Evolutionary conservation across 2,329 filamentous ascomycete species (phyloP), one percentile per base, ranked within the genome.

Genomic region (Neonectria coccinea): DNA sequence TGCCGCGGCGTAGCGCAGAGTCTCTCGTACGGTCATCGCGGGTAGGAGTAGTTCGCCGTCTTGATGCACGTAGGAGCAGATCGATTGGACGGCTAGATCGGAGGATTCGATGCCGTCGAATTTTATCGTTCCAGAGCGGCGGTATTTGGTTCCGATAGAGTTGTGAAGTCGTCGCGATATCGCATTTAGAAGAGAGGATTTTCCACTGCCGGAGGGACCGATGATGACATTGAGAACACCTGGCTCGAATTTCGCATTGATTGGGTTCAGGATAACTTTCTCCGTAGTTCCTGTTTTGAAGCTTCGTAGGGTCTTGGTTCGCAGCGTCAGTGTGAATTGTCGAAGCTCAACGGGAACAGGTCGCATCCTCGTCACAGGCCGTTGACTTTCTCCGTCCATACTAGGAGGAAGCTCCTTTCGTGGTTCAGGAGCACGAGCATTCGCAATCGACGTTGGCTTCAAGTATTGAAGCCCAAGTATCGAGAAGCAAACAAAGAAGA

Each of bases 131-230:
- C 91, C 91, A 5, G 80, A 82, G 2, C 85, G 79, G 6, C 79
- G 81, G 71, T 93, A 93, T 59, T 82, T 83, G 0, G 88, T 91
- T 3, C 83, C 81, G 6, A 88, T 69, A 2, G 86, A 87, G 58
- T 86, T 86, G 33, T 86, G 86, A 6, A 93, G 79, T 16, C 91
- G 83, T 10, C 87, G 79, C 1, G 91, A 89, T 84, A 93, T 90
- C 2, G 88, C 85, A 72, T 92, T 92, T 12, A 93, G 81, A 1
- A 93, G 80, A 1, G 89, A 91, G 0, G 91, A 92, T 75, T 93
- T 93, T 1, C 91, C 91, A 48, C 87, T 90, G 0, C 91, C 91
- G 0, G 90, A 92, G 0, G 91, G 91, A 0, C 91, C 91, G 90
- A 93, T 92, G 66, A 93, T 91, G 33, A 93, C 84, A 67, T 93